Base-by-base conservation (phyloP, 805 yeast species). In the Ogataea polymorpha region DNA sequence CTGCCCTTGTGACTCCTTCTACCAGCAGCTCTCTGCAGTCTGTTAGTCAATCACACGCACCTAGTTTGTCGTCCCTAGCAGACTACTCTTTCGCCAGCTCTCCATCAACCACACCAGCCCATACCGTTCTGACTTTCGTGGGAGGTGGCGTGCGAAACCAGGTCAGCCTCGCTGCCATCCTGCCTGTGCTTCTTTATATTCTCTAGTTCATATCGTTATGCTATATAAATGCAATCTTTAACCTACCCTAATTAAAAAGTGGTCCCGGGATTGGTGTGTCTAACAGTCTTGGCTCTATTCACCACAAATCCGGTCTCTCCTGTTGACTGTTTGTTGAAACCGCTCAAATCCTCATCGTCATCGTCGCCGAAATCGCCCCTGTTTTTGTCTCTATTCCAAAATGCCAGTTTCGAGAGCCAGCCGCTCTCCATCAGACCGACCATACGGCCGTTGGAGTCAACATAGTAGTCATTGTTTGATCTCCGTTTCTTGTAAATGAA, bases 381-480 rank as follows among this genome's bases (percentile, higher is more conserved):
- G 8, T 29, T 23, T 9, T 45, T 35, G 23, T 41, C 42, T 21
- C 44, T 48, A 29, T 47, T 55, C 53, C 62, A 53, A 31, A 57
- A 59, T 14, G 58, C 55, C 11, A 59, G 41, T 27, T 48, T 49
- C 3, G 55, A 53, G 4, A 54, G 37, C 39, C 53, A 34, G 37
- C 58, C 58, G 27, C 51, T 52, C n/a, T 55, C 59, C 21, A 56
- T 49, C 33, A 54, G 49, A 11, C 65, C 66, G 5, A 54, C 56
- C 41, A 56, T 63, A 11, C 54, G 47, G 23, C 66, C 66, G 43
- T 60, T 62, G 10, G 66, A 59, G 41, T 62, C 66, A 20, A 62
- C 64, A 42, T 62, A 62, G 41, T 58, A 58, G n/a, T 51, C 44
- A 14, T 45, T 39, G 10, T 45, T 25, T n/a, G 44, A 31, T 12